Percentiles rank a stretch among this genome's conserved stretches.
Evolutionary conservation across 495 filamentous ascomycete species (phyloP).

Genomic region (Penicillium alfredii): DNA sequence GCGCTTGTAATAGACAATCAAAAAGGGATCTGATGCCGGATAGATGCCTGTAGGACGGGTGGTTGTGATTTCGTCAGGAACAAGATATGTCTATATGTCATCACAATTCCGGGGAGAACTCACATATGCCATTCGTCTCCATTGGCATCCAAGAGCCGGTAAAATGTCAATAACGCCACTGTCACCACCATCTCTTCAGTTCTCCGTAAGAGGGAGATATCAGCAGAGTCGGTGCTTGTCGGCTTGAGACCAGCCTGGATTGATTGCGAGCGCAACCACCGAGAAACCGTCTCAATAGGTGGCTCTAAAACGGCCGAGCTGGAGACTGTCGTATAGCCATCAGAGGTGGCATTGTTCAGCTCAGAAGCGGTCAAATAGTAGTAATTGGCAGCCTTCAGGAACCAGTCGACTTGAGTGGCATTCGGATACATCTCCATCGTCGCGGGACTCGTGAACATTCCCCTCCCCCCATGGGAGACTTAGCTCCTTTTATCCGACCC

Average conservation of each 20-base stretch:
- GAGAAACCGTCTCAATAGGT: constrained; percentile 25
- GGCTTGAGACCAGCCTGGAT: constrained; percentile 2
- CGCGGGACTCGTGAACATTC: constrained; percentile 30
- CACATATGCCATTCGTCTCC: constrained; percentile 37
- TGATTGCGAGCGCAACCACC: constrained; percentile 20
- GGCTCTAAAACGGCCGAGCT: constrained; percentile 35
- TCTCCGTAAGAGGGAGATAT: constrained; percentile 15
- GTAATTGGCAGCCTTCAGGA: constrained; percentile 39
- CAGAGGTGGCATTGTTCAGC: constrained; percentile 25
- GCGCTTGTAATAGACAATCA: constrained; percentile 19
- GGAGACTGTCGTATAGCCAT: constrained; percentile 28
- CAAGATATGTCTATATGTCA: no score
- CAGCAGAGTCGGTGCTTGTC: constrained; percentile 5
- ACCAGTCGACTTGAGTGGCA: constrained; percentile 34
- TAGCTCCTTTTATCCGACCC: constrained; percentile 32
- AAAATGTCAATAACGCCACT: constrained; percentile 26
- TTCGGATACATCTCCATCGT: constrained; percentile 38
- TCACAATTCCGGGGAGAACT: constrained; percentile 4
- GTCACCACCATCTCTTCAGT: constrained; percentile 31
- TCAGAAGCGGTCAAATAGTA: constrained; percentile 32
- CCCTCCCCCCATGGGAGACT: constrained; percentile 9
- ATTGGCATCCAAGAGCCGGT: constrained; percentile 30
- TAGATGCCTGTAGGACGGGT: constrained; percentile 37
- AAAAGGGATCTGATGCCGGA: constrained; percentile 27
- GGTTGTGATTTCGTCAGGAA: neutral